These are phyloP conservation scores for Coniferiporia sulphurascens DNA, from an alignment of 1,284 basidiomycete genomes.

Conservation along the genomic window DNA sequence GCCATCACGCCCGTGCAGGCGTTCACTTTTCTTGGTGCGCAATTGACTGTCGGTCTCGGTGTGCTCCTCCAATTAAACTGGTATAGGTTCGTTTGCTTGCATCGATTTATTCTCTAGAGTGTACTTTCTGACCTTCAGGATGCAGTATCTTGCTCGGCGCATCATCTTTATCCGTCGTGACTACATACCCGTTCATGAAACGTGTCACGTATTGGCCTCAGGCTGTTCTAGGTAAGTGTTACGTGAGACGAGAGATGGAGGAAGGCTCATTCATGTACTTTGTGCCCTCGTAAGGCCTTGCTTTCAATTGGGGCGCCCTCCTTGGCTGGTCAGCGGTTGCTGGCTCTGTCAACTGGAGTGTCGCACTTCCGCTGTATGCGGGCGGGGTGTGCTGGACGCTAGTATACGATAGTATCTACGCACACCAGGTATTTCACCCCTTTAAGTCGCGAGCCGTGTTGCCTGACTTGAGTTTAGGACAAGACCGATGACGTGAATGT, in stretches of 20 bases:
- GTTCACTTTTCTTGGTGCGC: conserved; percentile 76
- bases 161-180: conserved; percentile 83
- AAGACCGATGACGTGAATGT: conserved; percentile 87
- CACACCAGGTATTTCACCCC: conserved; percentile 72
- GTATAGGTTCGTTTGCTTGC: conserved; percentile 67
- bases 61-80: conserved; percentile 90
- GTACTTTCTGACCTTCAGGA: background rate
- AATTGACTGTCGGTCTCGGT: conserved; percentile 83
- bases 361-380: conserved; percentile 85
- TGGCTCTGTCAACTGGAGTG: conserved; percentile 76
- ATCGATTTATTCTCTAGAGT: background rate
- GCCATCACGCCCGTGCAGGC: conserved; percentile 79
- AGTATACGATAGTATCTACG: conserved; percentile 97
- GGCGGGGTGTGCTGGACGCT: conserved; percentile 93
- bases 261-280: conserved; percentile 6
- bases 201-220: conserved; percentile 97
- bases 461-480: conserved; percentile 52
- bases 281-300: conserved; percentile 60
- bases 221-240: conserved; percentile 70
- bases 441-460: background rate
- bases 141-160: conserved; percentile 87
- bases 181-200: conserved; percentile 96
- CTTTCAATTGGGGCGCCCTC: conserved; percentile 97
- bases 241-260: background rate
- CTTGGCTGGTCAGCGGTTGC: conserved; percentile 96